Conservation (phyloP, 2,329 filamentous ascomycete species). For the Tolypocladium endophyticum region DNA sequence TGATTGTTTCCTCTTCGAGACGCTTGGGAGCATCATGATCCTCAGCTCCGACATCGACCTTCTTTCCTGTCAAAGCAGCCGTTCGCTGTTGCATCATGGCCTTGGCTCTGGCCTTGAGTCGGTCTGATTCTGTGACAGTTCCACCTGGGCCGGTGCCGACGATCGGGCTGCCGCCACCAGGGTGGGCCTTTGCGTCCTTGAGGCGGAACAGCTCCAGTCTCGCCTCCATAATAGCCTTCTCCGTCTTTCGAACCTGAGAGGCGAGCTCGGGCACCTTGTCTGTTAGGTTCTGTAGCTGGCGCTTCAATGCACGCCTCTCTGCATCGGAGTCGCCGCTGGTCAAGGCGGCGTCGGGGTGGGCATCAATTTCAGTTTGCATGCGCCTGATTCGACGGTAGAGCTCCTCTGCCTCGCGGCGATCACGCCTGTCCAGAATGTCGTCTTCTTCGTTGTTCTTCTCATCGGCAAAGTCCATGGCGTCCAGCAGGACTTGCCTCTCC, state of each 20-base stretch:
- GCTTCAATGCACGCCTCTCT: constrained; percentile 74
- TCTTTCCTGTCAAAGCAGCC: constrained; percentile 81
- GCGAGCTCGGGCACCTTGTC: constrained; percentile 88
- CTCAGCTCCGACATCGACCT: constrained; percentile 57
- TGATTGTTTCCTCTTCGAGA: constrained; percentile 78
- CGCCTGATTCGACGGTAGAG: constrained; percentile 85
- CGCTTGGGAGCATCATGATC: constrained; percentile 72
- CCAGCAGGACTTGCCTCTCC: constrained; percentile 87
- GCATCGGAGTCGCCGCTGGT: constrained; percentile 72
- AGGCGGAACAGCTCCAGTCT: constrained; percentile 87
- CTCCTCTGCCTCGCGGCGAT: constrained; percentile 86
- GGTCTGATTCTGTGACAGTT: constrained; percentile 81
- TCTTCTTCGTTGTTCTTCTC: constrained; percentile 86
- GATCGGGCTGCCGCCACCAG: constrained; percentile 67
- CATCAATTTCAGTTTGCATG: constrained; percentile 89
- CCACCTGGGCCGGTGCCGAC: constrained; percentile 91
- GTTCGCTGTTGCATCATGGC: constrained; percentile 98
- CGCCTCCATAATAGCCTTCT: constrained; percentile 86
- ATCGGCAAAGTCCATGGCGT: constrained; percentile 93
- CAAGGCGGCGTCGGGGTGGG: constrained; percentile 66
- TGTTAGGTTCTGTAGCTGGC: constrained; percentile 78
- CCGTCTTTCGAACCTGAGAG: constrained; percentile 80
- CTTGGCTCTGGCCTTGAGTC: constrained; percentile 87
- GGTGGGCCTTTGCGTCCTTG: constrained; percentile 86
- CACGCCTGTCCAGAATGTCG: constrained; percentile 79